Percentiles rank a stretch among this genome's conserved stretches.
Evolutionary conservation across 768 basidiomycete species (phyloP).

Genomic region (Boletales sp.): DNA sequence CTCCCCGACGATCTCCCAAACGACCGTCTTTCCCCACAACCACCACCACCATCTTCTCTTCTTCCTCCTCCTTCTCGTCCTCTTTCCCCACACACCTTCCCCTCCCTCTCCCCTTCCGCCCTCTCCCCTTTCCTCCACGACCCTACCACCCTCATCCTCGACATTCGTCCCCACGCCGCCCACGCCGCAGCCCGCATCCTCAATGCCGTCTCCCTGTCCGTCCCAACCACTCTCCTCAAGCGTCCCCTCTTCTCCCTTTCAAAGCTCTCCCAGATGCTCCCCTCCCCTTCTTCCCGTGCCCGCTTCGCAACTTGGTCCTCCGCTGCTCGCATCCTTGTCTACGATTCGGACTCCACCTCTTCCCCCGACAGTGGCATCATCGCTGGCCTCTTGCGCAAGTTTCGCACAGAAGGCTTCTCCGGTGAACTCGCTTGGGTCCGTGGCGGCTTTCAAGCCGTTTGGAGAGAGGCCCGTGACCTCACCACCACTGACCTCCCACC

Average conservation of each 20-base stretch:
- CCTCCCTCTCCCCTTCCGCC: conserved; percentile 25
- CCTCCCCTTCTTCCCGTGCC: conserved; percentile 50
- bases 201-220: conserved; percentile 76
- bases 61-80: not conserved
- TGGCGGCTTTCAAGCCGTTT: conserved; percentile 79
- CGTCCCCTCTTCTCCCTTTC: conserved; percentile 82
- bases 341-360: conserved; percentile 72
- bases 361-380: conserved; percentile 68
- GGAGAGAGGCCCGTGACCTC: conserved; percentile 48
- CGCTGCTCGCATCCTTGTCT: conserved; percentile 68
- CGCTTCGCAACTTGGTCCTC: conserved; percentile 59
- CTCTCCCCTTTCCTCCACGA: conserved; percentile 33
- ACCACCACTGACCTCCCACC: conserved; percentile 48
- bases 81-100: conserved; percentile 9
- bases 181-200: conserved; percentile 64
- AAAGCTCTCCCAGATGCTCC: conserved; percentile 78
- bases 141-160: conserved; percentile 62
- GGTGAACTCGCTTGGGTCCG: conserved; percentile 74
- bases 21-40: conserved; percentile 18
- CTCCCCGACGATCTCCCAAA: conserved; percentile 24
- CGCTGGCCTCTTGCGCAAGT: conserved; percentile 71
- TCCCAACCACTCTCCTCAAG: conserved; percentile 92
- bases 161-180: conserved; percentile 82
- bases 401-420: conserved; percentile 53
- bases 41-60: not conserved